These are phyloP conservation scores for Eurotiales sp. DNA, from an alignment of 2,329 filamentous ascomycete species.

Conservation along the genomic window DNA sequence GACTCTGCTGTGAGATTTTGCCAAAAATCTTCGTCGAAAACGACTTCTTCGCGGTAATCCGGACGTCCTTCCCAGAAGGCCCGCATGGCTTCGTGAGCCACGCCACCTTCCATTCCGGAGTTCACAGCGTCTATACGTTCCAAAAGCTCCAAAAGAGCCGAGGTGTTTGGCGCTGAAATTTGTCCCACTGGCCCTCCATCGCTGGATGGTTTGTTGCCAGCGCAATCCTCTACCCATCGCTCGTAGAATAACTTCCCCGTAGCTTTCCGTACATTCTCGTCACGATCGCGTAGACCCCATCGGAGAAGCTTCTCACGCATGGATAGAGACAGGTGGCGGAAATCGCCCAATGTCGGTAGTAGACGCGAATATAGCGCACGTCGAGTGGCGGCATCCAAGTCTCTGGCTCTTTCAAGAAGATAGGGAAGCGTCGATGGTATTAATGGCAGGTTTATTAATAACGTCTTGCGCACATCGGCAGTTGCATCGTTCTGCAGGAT, in stretches of 20 bases:
- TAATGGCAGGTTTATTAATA: slow-evolving; percentile 87
- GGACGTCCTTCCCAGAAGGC: slow-evolving; percentile 93
- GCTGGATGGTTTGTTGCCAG: slow-evolving; percentile 60
- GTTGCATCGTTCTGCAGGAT: slow-evolving; percentile 91
- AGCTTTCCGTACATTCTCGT: slow-evolving; percentile 90
- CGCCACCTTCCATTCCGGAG: slow-evolving; percentile 82
- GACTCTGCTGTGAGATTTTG: slow-evolving; percentile 65
- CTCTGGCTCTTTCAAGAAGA: slow-evolving; percentile 83
- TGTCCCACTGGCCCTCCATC: slow-evolving; percentile 45
- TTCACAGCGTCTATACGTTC: slow-evolving; percentile 93
- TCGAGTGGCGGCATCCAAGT: slow-evolving; percentile 79
- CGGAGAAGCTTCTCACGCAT: slow-evolving; percentile 94
- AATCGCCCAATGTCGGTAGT: slow-evolving; percentile 85
- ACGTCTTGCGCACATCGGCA: slow-evolving; percentile 82
- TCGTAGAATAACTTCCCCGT: slow-evolving; percentile 86
- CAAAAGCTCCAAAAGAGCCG: slow-evolving; percentile 83
- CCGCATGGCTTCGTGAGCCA: slow-evolving; percentile 89
- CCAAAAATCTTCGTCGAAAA: slow-evolving; percentile 46
- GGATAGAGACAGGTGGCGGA: slow-evolving; percentile 84
- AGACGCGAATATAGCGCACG: slow-evolving; percentile 83
- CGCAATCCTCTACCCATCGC: slow-evolving; percentile 97
- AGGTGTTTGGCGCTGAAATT: slow-evolving; percentile 64
- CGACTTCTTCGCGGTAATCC: slow-evolving; percentile 45
- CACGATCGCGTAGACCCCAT: slow-evolving; percentile 90
- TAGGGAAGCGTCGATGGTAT: slow-evolving; percentile 77